Base-by-base conservation (phyloP, 768 basidiomycete species). In the Naematelia encephala region DNA sequence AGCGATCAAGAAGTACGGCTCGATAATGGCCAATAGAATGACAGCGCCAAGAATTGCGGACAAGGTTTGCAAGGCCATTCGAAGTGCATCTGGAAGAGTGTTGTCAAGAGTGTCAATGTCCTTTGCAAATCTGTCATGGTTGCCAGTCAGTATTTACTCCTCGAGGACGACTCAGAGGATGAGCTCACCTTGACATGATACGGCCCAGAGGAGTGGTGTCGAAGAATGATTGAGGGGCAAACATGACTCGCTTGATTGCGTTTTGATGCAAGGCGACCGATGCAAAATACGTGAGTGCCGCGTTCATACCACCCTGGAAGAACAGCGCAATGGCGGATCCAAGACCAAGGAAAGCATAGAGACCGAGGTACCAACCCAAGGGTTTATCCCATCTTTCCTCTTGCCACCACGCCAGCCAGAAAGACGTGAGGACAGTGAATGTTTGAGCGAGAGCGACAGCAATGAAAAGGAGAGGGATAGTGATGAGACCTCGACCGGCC, bases 181-280 rank as follows among this genome's bases (percentile, higher is more conserved):
- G 16, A 39, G 34, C 34, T 39, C 34, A 39, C 34, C 34, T 39
- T 39, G 34, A 39, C 65, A 73, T 66, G 64, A 78, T 78, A 22
- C 74, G 62, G 45, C 80, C 80, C 12, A 79, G 64, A 2, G 79
- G 79, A 0, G 77, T 79, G 0, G 78, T 91, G 70, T 93, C 91
- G 70, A 91, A 93, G 79, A 91, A 92, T 5, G 84, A 85, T 86
- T 90, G 91, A 0, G 90, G 90, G 0, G 90, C 89, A 72, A 86
- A 84, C 82, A 93, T 83, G 54, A 74, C 68, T 23, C 74, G 57
- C 0, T 52, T 62, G 52, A 77, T 73, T 19, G 75, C 67, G 27
- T 66, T 57, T 2, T 61, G 54, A 69, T 90, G 87, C 34, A 92
- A 73, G 2, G 76, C 72, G 69, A 83, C 83, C 5, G 90, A 92